Percentiles rank a stretch among this genome's conserved stretches.
Conservation (phyloP, 768 basidiomycete genomes). For the Lactifluus piperatus region DNA sequence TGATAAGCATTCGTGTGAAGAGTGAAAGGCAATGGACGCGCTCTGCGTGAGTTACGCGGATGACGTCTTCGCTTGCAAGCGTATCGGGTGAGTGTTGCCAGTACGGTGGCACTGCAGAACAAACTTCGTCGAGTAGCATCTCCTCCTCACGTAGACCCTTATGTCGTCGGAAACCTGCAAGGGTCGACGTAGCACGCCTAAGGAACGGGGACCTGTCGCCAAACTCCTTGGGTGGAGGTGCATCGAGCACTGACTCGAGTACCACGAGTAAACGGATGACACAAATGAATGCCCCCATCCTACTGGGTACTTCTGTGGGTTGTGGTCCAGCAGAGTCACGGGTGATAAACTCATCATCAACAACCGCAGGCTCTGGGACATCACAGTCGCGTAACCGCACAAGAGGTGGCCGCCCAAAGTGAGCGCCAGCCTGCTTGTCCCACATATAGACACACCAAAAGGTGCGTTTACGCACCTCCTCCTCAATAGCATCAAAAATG, state of each 20-base stretch:
- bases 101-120: slow-evolving; percentile 56
- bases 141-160: slow-evolving; percentile 76
- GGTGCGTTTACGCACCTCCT: slow-evolving; percentile 86
- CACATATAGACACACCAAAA: slow-evolving; percentile 96
- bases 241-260: slow-evolving; percentile 80
- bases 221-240: slow-evolving; percentile 55
- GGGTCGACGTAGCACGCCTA: slow-evolving; percentile 55
- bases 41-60: slow-evolving; percentile 83
- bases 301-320: slow-evolving; percentile 61
- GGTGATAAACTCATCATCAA: slow-evolving; percentile 87
- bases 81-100: slow-evolving; percentile 81
- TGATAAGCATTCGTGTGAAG: slow-evolving; percentile 79
- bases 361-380: slow-evolving; percentile 73
- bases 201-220: slow-evolving; percentile 74
- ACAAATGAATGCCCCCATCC: slow-evolving; percentile 75
- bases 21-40: slow-evolving; percentile 83
- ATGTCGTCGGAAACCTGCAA: slow-evolving; percentile 52
- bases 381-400: slow-evolving; percentile 85
- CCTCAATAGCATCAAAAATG: slow-evolving; percentile 83
- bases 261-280: slow-evolving; percentile 77
- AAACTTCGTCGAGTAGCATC: slow-evolving; percentile 70
- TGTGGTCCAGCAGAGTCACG: slow-evolving; percentile 58
- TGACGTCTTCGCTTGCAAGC: slow-evolving; percentile 74
- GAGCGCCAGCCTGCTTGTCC: slow-evolving; percentile 88
- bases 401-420: slow-evolving; percentile 85